Percentiles rank a stretch among this genome's conserved stretches.
These are phyloP conservation scores for Lactarius tabidus DNA, from an alignment of 768 basidiomycete genomes.

Conservation along the genomic window DNA sequence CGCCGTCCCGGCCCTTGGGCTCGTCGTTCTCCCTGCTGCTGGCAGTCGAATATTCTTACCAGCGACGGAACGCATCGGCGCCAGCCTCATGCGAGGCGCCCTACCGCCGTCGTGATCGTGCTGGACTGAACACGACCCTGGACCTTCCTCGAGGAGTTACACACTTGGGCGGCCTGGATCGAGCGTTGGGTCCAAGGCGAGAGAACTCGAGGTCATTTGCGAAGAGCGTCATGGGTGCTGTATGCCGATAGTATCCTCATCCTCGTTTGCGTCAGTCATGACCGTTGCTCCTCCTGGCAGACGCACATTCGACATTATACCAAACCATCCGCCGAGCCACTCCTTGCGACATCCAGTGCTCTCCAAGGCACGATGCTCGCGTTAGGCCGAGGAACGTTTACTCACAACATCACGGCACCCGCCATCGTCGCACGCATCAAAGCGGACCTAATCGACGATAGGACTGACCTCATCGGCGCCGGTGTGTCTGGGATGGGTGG, in stretches of 20 bases:
- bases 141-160: too few species aligned
- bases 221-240: too few species aligned
- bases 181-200: too few species aligned
- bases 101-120: conserved; percentile 77
- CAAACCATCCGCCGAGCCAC: conserved; percentile 67
- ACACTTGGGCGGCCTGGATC: too few species aligned
- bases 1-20: too few species aligned
- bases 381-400: conserved; percentile 78
- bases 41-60: too few species aligned
- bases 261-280: conserved; percentile 6
- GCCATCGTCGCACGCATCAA: conserved; percentile 90
- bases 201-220: too few species aligned
- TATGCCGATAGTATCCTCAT: conserved; percentile 39
- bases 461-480: conserved; percentile 58
- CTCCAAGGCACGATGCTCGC: conserved; percentile 71
- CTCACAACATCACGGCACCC: conserved; percentile 78
- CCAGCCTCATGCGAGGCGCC: too few species aligned
- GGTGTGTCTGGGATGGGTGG: conserved; percentile 82
- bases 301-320: conserved; percentile 85
- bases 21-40: too few species aligned
- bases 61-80: too few species aligned
- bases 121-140: conserved; percentile 80
- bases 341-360: conserved; percentile 53
- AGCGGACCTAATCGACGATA: conserved; percentile 88
- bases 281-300: conserved; percentile 57